Evolutionary conservation across 768 basidiomycete genomes (phyloP).

Genomic region (Podaxis sp.): DNA sequence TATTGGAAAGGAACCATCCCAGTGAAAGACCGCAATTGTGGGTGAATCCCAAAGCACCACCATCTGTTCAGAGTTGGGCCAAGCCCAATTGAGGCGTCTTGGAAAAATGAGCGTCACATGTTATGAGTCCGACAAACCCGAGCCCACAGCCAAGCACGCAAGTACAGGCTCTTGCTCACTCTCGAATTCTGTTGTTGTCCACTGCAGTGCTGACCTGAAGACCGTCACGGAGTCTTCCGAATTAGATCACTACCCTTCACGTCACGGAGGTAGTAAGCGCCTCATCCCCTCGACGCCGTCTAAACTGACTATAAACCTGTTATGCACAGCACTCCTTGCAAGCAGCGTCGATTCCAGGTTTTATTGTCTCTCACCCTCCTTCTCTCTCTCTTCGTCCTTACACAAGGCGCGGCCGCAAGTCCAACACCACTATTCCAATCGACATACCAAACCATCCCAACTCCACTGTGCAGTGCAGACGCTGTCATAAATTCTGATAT

Average conservation of each 20-base stretch:
- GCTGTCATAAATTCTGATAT: not conserved
- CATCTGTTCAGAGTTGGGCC: too few species aligned
- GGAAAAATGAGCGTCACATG: too few species aligned
- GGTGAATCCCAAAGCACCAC: too few species aligned
- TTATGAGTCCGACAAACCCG: too few species aligned
- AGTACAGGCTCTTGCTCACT: too few species aligned
- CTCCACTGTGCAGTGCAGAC: slow-evolving; percentile 1
- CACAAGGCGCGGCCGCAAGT: not conserved
- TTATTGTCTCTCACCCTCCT: not conserved
- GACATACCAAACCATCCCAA: slow-evolving; percentile 4
- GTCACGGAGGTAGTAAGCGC: too few species aligned
- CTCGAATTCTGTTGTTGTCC: not conserved
- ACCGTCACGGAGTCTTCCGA: not conserved
- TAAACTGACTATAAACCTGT: not conserved
- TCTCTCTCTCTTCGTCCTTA: not conserved
- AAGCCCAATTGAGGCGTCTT: too few species aligned
- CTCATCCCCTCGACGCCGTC: not conserved
- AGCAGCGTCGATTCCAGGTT: not conserved
- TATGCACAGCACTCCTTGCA: not conserved
- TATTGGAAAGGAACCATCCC: too few species aligned
- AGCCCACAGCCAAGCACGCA: too few species aligned
- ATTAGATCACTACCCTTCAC: not conserved
- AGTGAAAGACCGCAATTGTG: too few species aligned
- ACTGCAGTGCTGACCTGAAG: not conserved
- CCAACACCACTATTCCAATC: not conserved